phyloP scores from a whole-genome alignment of 176 grass and related monocot species.

The Ensete glaucum region DNA sequence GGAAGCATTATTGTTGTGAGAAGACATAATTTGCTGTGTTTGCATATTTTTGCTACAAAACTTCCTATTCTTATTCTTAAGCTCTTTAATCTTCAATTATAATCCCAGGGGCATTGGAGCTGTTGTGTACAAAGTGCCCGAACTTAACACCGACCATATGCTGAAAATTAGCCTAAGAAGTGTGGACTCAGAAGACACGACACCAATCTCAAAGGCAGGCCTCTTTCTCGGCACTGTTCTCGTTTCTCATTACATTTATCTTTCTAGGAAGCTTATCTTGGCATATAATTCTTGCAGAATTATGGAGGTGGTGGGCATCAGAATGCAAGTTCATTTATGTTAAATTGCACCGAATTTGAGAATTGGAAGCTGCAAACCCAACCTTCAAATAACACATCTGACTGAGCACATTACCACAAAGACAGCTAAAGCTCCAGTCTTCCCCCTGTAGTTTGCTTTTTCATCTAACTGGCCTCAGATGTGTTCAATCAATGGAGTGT shows the following conservation, averaged over 20 bases:
- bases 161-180: conserved; percentile 91
- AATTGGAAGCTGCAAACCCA: conserved; percentile 44
- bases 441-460: too few species aligned
- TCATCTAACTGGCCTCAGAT: too few species aligned
- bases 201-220: conserved; percentile 45
- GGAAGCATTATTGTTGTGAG: too few species aligned
- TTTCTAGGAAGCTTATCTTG: conserved; percentile 3
- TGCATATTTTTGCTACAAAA: not conserved
- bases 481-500: too few species aligned
- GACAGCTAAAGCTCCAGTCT: too few species aligned
- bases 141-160: conserved; percentile 54
- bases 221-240: not conserved
- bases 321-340: conserved; percentile 84
- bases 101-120: conserved; percentile 71
- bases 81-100: not conserved
- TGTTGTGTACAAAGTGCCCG: conserved; percentile 73
- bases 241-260: not conserved
- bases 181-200: conserved; percentile 67
- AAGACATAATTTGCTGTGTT: too few species aligned
- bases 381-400: not conserved
- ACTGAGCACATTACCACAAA: not conserved
- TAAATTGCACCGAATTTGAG: conserved; percentile 56
- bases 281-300: conserved; percentile 35
- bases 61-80: not conserved
- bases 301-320: conserved; percentile 73